phyloP scores from a whole-genome alignment of 1,284 basidiomycete genomes.

The Sparassis latifolia region DNA sequence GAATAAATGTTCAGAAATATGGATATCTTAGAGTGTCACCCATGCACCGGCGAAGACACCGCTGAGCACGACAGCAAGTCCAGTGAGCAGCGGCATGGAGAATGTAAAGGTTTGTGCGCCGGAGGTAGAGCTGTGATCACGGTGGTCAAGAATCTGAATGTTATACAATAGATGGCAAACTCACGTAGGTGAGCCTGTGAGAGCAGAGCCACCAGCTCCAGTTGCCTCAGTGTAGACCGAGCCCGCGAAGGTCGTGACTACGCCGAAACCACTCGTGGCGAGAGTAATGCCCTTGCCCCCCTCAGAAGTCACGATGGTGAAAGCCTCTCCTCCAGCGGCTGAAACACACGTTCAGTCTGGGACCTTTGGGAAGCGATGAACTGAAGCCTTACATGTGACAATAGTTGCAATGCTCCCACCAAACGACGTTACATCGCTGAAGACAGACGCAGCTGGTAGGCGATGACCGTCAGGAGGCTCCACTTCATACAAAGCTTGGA shows the following conservation, averaged over 20 bases:
- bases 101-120: conserved; percentile 18
- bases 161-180: not conserved
- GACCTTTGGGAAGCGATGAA: not conserved
- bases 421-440: conserved; percentile 24
- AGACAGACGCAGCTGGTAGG: conserved; percentile 26
- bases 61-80: conserved; percentile 36
- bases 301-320: conserved; percentile 36
- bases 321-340: conserved; percentile 38
- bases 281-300: conserved; percentile 52
- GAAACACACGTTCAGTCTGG: conserved; percentile 2
- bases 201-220: not conserved
- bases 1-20: not conserved
- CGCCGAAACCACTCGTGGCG: conserved; percentile 37
- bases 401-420: conserved; percentile 29
- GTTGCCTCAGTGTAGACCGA: conserved; percentile 35
- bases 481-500: not conserved
- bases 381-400: conserved; percentile 41
- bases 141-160: too few species aligned
- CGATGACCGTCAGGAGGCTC: not conserved
- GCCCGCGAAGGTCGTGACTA: conserved; percentile 45
- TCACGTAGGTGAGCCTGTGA: not conserved
- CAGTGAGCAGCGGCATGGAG: conserved; percentile 31
- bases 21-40: conserved; percentile 30
- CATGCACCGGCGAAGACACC: conserved; percentile 35
- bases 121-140: too few species aligned